Base-by-base conservation (phyloP, 2,329 filamentous ascomycete species). In the Aspergillus vadensis region DNA sequence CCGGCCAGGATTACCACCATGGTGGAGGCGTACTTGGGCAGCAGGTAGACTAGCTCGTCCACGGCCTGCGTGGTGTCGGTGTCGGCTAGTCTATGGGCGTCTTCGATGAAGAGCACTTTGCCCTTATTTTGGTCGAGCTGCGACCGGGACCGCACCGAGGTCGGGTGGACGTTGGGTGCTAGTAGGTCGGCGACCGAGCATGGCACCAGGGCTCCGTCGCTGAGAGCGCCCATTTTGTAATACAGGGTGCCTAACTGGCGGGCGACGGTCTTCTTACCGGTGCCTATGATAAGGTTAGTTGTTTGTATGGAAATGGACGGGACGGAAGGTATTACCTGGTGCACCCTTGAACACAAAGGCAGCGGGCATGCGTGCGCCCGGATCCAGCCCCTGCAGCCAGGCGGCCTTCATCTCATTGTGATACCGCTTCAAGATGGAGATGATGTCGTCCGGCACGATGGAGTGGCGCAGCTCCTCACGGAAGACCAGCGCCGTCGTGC, bases 301-400 rank as follows among this genome's bases (percentile, higher is more conserved):
- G 9, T 1, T 6, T 4, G 17, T 6, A 21, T 2, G 12, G 8
- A 2, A 3, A 17, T 10, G 3, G 9, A 30, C 3, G 27, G 27
- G 1, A 1, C 27, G 30, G 23, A 30, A 3, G 3, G 38, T 50
- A 59, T 51, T 53, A 65, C 64, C 64, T 55, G 50, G 51, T 25
- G 61, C 60, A 6, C 67, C 67, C 53, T 69, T 69, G 52, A 69
- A 67, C 9, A 69, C 61, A n/a, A 69, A 56, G 1, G 64, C 52
- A 38, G 53, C 58, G 9, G 65, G 60, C 5, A 65, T 60, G 3
- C 63, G 59, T n/a, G 41, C 39, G 12, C 47, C 38, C 5, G 65
- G 64, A n/a, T 66, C 60, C 9, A 55, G 50, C 7, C 61, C 61
- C 32, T 64, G 61, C 21, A 67, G 27, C 65, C 65, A 67, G 15